Evolutionary conservation across 2,329 filamentous ascomycete genomes (phyloP), one percentile per base, ranked within the genome.

Genomic region (Pseudogymnoascus sp.): DNA sequence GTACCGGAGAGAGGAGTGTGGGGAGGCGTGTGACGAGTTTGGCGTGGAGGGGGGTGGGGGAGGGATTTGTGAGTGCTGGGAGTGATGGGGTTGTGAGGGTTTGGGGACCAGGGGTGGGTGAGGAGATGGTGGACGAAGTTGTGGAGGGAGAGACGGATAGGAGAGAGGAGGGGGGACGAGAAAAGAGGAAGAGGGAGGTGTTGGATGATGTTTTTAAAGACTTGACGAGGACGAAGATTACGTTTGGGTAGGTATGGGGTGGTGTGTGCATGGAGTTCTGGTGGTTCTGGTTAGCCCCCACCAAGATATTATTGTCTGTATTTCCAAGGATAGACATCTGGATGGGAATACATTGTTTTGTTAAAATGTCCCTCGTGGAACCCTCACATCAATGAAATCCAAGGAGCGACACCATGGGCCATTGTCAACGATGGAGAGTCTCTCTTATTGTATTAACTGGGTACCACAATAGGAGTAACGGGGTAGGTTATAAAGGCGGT

Each of bases 81-180:
- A 80, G 87, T 2, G 91, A 97, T 71, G 93, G 93, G 0, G 88
- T 87, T 61, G 93, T 97, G 63, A 82, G 88, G 49, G 83, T 84
- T 3, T 97, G 93, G 92, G 80, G 81, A 68, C 89, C 90, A 2
- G 74, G 78, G 0, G 83, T 81, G 4, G 77, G 76, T 35, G 75
- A 83, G 66, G 72, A 82, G 67, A 67, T 84, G 59, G 78, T 78
- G 11, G 78, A 80, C 38, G 76, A 78, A 11, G 78, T 78, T 3
- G 74, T 76, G 14, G 70, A 73, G 4, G 31, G 8, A 12, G 38
- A 26, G 5, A 63, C 52, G 26, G 74, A 72, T 23, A 72, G 73
- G 6, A 74, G 81, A 21, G 77, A 79, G n/a, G 76, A 76, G 21
- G 74, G 72, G 0, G 82, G 80, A 65, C 75, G 77, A 0, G 83